Conservation (phyloP, 495 filamentous ascomycete genomes). For the Penicillium ochrochloron region DNA sequence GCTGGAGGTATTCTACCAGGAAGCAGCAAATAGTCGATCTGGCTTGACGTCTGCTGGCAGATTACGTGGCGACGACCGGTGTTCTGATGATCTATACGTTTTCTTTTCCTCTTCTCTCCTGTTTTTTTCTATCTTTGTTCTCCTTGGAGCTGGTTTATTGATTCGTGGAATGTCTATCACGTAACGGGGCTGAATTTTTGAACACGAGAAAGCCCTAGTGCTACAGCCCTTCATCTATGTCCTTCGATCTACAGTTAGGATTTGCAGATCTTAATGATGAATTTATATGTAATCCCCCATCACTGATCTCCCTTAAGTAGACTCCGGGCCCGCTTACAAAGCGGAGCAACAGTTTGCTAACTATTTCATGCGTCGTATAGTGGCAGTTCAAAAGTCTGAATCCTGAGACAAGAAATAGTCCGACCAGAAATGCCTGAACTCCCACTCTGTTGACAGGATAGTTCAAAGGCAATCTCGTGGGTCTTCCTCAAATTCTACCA, state of each 20-base stretch:
- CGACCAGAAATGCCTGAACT: too few species aligned
- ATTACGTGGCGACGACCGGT: background rate
- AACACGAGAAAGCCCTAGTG: background rate
- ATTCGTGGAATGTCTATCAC: background rate
- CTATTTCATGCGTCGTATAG: background rate
- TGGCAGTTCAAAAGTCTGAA: too few species aligned
- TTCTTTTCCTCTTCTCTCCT: background rate
- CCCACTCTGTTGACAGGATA: too few species aligned
- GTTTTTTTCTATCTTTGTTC: background rate
- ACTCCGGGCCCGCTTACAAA: background rate
- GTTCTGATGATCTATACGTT: background rate
- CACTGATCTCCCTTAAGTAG: background rate
- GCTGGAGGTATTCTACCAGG: slow-evolving; percentile 9
- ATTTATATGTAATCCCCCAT: background rate
- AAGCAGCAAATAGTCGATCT: background rate
- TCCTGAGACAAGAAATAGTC: too few species aligned
- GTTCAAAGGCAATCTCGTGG: too few species aligned
- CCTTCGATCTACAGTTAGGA: background rate
- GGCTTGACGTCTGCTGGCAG: background rate
- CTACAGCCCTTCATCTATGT: background rate
- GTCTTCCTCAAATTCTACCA: too few species aligned
- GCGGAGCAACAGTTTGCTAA: background rate
- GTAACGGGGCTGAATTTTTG: background rate
- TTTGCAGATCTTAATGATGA: background rate
- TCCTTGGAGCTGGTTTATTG: background rate